Percentiles rank a stretch among this genome's conserved stretches.
These are phyloP conservation scores for Pharnaceum exiguum DNA, from an alignment of 148 eudicot species.

Conservation along the genomic window DNA sequence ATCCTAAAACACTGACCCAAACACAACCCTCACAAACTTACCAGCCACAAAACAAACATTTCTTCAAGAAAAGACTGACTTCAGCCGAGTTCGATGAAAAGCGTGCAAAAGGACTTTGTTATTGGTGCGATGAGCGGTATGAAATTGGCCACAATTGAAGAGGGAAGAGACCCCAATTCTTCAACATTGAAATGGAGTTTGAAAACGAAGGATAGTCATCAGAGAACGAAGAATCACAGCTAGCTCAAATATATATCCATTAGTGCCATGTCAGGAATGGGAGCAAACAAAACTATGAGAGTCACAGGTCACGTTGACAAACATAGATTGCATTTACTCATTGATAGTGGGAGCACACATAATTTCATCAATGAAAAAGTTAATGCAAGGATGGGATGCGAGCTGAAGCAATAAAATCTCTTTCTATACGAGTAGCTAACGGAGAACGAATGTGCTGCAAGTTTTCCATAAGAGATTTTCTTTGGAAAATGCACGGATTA, in stretches of 20 bases:
- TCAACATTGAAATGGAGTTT: neutral
- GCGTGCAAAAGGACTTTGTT: too few relatives aligned
- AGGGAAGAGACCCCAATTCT: neutral
- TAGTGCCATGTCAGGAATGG: neutral
- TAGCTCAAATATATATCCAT: neutral
- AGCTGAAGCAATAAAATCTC: neutral
- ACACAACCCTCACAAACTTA: neutral
- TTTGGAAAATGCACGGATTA: neutral
- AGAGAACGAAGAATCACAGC: neutral
- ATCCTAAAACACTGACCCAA: too few relatives aligned
- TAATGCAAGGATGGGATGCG: neutral
- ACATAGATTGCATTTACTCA: neutral
- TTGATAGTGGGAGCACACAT: neutral
- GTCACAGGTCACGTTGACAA: neutral
- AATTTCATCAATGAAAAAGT: neutral
- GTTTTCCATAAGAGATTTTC: neutral
- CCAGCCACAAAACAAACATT: neutral
- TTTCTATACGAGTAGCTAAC: neutral
- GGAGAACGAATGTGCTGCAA: neutral
- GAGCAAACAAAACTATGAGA: neutral
- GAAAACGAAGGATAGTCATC: neutral
- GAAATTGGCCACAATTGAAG: neutral
- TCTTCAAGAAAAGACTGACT: neutral
- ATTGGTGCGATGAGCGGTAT: too few relatives aligned
- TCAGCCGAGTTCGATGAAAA: neutral